These are phyloP conservation scores for Solanum arcanum DNA, from an alignment of 257 asterid genomes.

Conservation along the genomic window DNA sequence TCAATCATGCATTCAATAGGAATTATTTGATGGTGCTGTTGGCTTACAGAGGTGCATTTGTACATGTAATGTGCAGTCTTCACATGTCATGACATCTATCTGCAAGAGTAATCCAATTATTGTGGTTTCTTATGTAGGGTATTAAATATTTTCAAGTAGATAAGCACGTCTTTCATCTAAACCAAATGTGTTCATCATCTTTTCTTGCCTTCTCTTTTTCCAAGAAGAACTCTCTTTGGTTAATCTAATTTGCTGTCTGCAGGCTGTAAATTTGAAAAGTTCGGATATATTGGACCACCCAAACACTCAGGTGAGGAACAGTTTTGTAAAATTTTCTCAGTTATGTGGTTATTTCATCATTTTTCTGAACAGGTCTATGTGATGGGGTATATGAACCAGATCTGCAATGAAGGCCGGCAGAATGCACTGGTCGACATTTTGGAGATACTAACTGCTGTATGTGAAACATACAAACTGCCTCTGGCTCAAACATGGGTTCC, in stretches of 20 bases:
- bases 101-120: not conserved
- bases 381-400: slow-evolving; percentile 26
- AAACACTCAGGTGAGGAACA: slow-evolving; percentile 51
- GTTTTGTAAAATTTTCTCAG: not conserved
- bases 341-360: not conserved
- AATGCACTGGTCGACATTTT: slow-evolving; percentile 15
- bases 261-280: slow-evolving; percentile 89
- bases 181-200: not conserved
- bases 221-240: not conserved
- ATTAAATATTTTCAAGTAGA: not conserved
- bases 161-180: not conserved
- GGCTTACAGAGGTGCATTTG: not conserved
- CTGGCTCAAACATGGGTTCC: slow-evolving; percentile 20
- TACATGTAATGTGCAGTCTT: not conserved
- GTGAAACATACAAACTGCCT: slow-evolving; percentile 10
- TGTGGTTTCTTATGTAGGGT: not conserved
- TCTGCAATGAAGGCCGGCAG: slow-evolving; percentile 81
- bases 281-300: slow-evolving; percentile 70
- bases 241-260: slow-evolving; percentile 31
- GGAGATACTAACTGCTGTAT: slow-evolving; percentile 2
- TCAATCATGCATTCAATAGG: not conserved
- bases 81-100: not conserved
- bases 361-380: slow-evolving; percentile 2
- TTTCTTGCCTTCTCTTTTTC: not conserved
- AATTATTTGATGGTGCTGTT: not conserved